Evolutionary conservation across 805 yeast species (phyloP).

Genomic region (Candida krabiensis): DNA sequence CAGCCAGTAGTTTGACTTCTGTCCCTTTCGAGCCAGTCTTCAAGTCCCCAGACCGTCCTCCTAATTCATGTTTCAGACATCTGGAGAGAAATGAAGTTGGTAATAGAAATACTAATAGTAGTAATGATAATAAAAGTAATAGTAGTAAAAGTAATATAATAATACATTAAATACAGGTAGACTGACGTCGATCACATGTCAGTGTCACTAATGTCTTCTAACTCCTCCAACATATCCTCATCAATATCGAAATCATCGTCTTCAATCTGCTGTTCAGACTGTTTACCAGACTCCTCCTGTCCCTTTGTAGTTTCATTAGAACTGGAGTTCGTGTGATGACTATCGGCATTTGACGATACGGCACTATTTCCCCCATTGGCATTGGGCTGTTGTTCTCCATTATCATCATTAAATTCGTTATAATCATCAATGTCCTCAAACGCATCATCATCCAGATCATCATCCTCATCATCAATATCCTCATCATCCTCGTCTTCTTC

Average conservation of each 20-base stretch:
- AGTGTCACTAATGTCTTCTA: slow-evolving; percentile 21
- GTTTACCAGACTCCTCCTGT: neutral
- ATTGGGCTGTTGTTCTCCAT: slow-evolving; percentile 22
- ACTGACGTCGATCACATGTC: slow-evolving; percentile 4
- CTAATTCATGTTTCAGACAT: too few species aligned
- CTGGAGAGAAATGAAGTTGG: too few species aligned
- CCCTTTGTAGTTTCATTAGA: neutral
- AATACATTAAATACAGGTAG: too few species aligned
- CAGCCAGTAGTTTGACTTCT: too few species aligned
- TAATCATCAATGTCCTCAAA: slow-evolving; percentile 9
- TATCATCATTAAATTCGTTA: slow-evolving; percentile 10
- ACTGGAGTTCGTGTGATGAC: neutral
- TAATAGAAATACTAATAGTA: too few species aligned
- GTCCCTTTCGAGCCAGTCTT: too few species aligned
- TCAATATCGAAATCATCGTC: slow-evolving; percentile 31
- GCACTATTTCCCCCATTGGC: slow-evolving; percentile 34
- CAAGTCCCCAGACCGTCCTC: too few species aligned
- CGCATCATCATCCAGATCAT: slow-evolving; percentile 19
- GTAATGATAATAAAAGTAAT: too few species aligned
- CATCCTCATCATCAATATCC: slow-evolving; percentile 32
- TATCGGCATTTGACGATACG: slow-evolving; percentile 33
- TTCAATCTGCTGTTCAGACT: slow-evolving; percentile 12
- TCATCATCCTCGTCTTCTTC: slow-evolving; percentile 42
- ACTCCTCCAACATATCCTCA: slow-evolving; percentile 31
- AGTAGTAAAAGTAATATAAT: too few species aligned